Evolutionary conservation across 805 yeast species (phyloP), one percentile per base, ranked within the genome.

Genomic region (Metschnikowia rubicola): DNA sequence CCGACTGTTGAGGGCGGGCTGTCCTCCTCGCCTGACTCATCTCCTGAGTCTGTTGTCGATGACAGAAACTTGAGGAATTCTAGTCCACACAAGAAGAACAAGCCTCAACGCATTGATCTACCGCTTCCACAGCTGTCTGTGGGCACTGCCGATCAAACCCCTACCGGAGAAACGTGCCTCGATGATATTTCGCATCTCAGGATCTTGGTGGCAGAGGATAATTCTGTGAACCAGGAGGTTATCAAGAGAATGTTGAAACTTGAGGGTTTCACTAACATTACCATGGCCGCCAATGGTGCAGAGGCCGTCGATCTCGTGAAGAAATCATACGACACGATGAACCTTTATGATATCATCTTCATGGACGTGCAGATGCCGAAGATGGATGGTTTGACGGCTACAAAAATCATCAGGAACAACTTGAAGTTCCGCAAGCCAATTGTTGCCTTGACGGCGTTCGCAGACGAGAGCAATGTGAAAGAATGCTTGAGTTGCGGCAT

Each of bases 351-450:
- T 62, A 67, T 92, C 44, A 80, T 94, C 2, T 88, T 92, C 61
- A 92, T 92, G 99, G 99, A 92, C 65, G 95, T 92, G 43, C 97
- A 92, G 66, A 92, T 91, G 98, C 98, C 98, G 4, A 84, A 81
- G 58, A 75, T 90, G 55, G 97, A 92, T 63, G 99, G 99, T 3
- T 68, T 91, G 30, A 73, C 81, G 26, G 96, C 97, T 0, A 90
- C 98, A 0, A 80, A 73, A 51, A 73, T 78, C 59, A 85, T 92
- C 32, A 73, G 97, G 38, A 66, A 72, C 13, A 83, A 85, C 37
- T 64, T 86, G 50, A 69, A 75, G 5, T 87, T 78, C 59, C 61
- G 62, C 1, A 77, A 79, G 7, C 97, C 97, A 0, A 90, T 94
- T 48, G 94, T 92, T 34, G 98, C 97, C 0, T 75, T 92, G 45